Evolutionary conservation across 1,284 basidiomycete species (phyloP), one percentile per base, ranked within the genome.

Genomic region (Somion occarium): DNA sequence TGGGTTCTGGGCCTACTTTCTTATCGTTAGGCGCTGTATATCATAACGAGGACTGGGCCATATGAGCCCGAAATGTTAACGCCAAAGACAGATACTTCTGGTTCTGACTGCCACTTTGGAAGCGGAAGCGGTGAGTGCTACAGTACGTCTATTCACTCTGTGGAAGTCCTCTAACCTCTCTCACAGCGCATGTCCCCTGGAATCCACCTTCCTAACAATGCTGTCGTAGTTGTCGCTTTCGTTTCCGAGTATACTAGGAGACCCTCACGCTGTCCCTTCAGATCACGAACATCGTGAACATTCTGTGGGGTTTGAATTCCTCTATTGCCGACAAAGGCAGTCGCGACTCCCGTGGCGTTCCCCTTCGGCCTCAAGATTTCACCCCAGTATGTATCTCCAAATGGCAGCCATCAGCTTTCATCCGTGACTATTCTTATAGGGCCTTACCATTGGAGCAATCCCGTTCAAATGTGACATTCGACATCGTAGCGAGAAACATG

Each of bases 151-250:
- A 26, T 2, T 5, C 25, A n/a, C 43, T 26, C 19, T 19, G 23
- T 15, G 5, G 20, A 15, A 44, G 1, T n/a, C n/a, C n/a, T n/a
- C n/a, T n/a, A n/a, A n/a, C n/a, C 43, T 45, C 37, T 9, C 30
- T 38, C 3, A n/a, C 20, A 62, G 56, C 43, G 61, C n/a, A 53
- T 60, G 20, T 64, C 61, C 48, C 55, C 60, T 3, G 61, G 61
- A 2, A 57, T 57, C 38, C 51, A 55, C 23, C 27, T 64, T 25
- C 60, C 58, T 1, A 34, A 56, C 48, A 38, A 59, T 56, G 52
- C 54, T 5, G 19, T 55, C 23, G 56, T 58, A 24, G 43, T 49
- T 46, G 38, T n/a, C 19, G 5, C 9, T 48, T 23, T 18, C 20
- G 22, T 34, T 22, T 15, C 22, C 24, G 9, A 5, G 39, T 43